These are phyloP conservation scores for Emericellopsis terricola DNA, from an alignment of 495 filamentous ascomycete species.

Conservation along the genomic window DNA sequence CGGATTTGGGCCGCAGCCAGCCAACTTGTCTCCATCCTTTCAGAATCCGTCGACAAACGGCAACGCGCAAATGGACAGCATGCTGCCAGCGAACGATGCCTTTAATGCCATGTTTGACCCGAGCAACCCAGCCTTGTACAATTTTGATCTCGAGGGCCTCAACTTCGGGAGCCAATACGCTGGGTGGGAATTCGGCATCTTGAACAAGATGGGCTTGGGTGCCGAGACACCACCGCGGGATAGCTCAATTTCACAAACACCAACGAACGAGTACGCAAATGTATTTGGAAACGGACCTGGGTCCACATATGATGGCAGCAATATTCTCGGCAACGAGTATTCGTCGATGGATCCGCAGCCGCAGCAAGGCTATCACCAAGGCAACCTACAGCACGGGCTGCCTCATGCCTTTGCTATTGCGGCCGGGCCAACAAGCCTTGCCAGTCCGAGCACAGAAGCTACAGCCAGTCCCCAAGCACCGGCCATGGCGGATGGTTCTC, in stretches of 20 bases:
- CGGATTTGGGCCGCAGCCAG: conserved; percentile 42
- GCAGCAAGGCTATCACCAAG: conserved; percentile 23
- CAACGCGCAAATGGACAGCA: conserved; percentile 9
- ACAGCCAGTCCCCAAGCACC: conserved; percentile 27
- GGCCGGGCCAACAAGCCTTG: conserved; percentile 26
- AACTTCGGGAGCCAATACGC: conserved; percentile 95
- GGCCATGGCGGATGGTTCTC: conserved; percentile 25
- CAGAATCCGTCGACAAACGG: conserved; percentile 13
- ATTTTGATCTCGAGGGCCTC: conserved; percentile 80
- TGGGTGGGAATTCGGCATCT: conserved; percentile 82
- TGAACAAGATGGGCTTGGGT: conserved; percentile 82
- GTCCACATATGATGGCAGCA: conserved; percentile 20
- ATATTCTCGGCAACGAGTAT: conserved; percentile 18
- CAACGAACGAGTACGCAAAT: conserved; percentile 18
- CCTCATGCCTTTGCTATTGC: conserved; percentile 31
- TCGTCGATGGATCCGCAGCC: conserved; percentile 19
- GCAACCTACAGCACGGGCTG: conserved; percentile 30
- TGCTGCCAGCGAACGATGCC: conserved; percentile 12
- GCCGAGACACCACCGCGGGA: conserved; percentile 65
- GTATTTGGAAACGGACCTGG: conserved; percentile 24
- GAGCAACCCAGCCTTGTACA: conserved; percentile 77
- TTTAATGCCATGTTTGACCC: conserved; percentile 66
- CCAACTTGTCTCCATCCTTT: conserved; percentile 52
- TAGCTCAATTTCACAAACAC: conserved; percentile 17
- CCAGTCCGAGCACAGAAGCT: conserved; percentile 31